A percentile compares a stretch with the other conserved stretches of the same genome.
These are phyloP conservation scores for Davidsoniella eucalypti DNA, from an alignment of 2,329 filamentous ascomycete genomes.

Conservation along the genomic window DNA sequence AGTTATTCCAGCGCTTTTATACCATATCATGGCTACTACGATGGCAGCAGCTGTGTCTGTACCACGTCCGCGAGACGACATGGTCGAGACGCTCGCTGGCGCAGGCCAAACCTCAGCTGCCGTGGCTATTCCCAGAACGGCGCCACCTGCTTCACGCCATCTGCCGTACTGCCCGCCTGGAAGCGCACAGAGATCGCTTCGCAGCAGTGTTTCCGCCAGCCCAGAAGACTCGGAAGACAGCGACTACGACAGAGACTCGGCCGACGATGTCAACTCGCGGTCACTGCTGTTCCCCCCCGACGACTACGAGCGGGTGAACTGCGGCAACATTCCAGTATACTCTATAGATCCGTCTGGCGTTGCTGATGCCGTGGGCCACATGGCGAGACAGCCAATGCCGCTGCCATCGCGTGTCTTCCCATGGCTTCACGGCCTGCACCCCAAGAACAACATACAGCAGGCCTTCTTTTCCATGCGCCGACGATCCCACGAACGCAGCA, in stretches of 20 bases:
- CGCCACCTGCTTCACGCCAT: slow-evolving; percentile 1
- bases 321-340: slow-evolving; percentile 47
- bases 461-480: slow-evolving; percentile 74
- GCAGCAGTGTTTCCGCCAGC: not conserved
- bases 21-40: slow-evolving; percentile 6
- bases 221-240: slow-evolving; percentile 36
- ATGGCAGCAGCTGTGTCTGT: slow-evolving; percentile 2
- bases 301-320: slow-evolving; percentile 34
- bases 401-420: slow-evolving; percentile 80
- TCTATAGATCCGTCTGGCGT: slow-evolving; percentile 54
- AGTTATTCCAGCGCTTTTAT: too few relatives aligned
- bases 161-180: slow-evolving; percentile 11
- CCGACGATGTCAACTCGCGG: slow-evolving; percentile 29
- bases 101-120: not conserved
- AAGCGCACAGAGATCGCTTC: not conserved
- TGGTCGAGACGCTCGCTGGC: not conserved
- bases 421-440: slow-evolving; percentile 87
- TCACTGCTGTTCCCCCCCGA: slow-evolving; percentile 65
- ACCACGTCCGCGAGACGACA: not conserved
- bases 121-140: slow-evolving; percentile 7
- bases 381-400: slow-evolving; percentile 65
- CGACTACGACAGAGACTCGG: slow-evolving; percentile 2
- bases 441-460: slow-evolving; percentile 74
- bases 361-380: slow-evolving; percentile 56
- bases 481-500: slow-evolving; percentile 51